A percentile compares a stretch with the other conserved stretches of the same genome.
Evolutionary conservation across 2,329 filamentous ascomycete genomes (phyloP).

Genomic region (Zasmidium cellare): DNA sequence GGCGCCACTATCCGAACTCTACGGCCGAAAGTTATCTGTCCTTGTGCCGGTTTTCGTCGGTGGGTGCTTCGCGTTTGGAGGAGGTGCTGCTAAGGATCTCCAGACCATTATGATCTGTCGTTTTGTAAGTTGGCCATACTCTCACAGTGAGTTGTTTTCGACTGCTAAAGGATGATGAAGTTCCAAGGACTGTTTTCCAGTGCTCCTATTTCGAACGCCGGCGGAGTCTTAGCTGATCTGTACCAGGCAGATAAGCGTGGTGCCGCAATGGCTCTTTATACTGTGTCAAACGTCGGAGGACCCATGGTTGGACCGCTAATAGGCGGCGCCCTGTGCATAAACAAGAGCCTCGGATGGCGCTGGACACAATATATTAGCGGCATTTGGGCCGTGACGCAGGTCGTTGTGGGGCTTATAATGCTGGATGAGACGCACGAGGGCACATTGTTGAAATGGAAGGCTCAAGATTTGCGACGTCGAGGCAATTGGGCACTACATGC

Average conservation of each 20-base stretch:
- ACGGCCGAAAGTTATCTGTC: slow-evolving; percentile 43
- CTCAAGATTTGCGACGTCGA: not conserved
- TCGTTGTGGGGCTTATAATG: slow-evolving; percentile 29
- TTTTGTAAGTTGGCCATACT: slow-evolving; percentile 24
- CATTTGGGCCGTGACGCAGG: slow-evolving; percentile 25
- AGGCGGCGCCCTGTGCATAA: slow-evolving; percentile 37
- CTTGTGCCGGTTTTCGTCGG: slow-evolving; percentile 41
- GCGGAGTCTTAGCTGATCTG: slow-evolving; percentile 42
- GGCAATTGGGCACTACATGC: slow-evolving; percentile 39
- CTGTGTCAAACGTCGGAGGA: slow-evolving; percentile 33
- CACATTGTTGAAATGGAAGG: not conserved
- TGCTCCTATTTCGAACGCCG: slow-evolving; percentile 41
- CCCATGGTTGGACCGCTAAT: slow-evolving; percentile 40
- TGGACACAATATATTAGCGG: slow-evolving; percentile 45
- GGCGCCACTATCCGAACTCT: slow-evolving; percentile 43
- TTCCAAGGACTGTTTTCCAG: slow-evolving; percentile 44
- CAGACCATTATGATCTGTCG: slow-evolving; percentile 38
- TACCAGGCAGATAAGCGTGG: slow-evolving; percentile 36
- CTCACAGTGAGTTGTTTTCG: not conserved
- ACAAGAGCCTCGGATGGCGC: slow-evolving; percentile 41
- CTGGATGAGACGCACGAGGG: slow-evolving; percentile 39
- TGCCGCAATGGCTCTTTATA: slow-evolving; percentile 35
- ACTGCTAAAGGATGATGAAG: not conserved
- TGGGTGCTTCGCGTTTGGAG: slow-evolving; percentile 46
- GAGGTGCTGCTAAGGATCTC: slow-evolving; percentile 37